Percentiles rank a stretch among this genome's conserved stretches.
These are phyloP conservation scores for Allomyces javanicus DNA, from an alignment of 192 early-diverging fungal species.

Conservation along the genomic window DNA sequence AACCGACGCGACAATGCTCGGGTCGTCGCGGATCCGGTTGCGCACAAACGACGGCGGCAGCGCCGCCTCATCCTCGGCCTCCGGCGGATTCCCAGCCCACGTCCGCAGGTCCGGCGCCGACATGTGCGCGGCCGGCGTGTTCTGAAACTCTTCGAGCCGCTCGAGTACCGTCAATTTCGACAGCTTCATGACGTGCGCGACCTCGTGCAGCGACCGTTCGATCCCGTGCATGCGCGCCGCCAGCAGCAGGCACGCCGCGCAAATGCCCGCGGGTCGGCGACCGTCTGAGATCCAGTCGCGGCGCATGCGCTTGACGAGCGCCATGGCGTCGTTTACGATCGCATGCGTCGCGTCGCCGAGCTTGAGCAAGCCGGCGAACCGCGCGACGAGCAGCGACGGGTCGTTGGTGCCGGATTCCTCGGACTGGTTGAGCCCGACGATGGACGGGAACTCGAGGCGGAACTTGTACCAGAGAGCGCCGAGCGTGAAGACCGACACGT, in stretches of 20 bases:
- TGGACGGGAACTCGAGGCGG: conserved; percentile 34
- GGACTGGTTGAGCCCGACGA: conserved; percentile 29
- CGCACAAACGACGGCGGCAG: too few relatives aligned
- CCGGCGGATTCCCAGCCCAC: too few relatives aligned
- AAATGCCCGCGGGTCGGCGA: conserved; percentile 78
- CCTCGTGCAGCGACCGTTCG: conserved; percentile 55
- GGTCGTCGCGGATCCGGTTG: too few relatives aligned
- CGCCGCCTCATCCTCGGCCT: too few relatives aligned
- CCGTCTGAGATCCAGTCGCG: conserved; percentile 85
- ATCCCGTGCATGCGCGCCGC: conserved; percentile 82
- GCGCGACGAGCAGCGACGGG: conserved; percentile 74
- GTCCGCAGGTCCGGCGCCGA: too few relatives aligned
- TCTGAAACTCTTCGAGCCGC: conserved; percentile 13
- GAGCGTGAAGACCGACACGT: conserved; percentile 66
- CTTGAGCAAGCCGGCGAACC: conserved; percentile 72
- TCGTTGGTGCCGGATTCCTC: conserved; percentile 24
- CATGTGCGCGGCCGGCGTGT: too few relatives aligned
- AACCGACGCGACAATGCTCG: too few relatives aligned
- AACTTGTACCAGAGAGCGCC: conserved; percentile 67
- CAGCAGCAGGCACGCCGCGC: conserved; percentile 74
- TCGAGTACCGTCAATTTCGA: conserved; percentile 65
- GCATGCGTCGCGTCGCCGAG: conserved; percentile 69
- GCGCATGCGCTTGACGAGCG: conserved; percentile 72
- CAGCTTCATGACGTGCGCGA: conserved; percentile 74
- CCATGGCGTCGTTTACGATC: conserved; percentile 57